These are phyloP conservation scores for Pichia inconspicua DNA, from an alignment of 1,139 yeast genomes.

Conservation along the genomic window DNA sequence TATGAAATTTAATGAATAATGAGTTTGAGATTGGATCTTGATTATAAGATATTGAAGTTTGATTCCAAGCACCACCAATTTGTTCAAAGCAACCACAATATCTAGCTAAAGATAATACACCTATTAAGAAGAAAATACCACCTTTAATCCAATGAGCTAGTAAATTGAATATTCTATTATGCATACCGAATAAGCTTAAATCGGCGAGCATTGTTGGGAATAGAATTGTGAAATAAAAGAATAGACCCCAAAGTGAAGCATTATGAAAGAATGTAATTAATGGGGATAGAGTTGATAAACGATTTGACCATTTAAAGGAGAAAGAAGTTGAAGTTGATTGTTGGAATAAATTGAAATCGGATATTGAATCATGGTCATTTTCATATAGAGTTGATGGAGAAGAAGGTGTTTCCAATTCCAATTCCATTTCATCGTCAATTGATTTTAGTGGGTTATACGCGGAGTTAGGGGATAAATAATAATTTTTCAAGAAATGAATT, in stretches of 20 bases:
- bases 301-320: slow-evolving; percentile 24
- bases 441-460: neutral
- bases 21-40: slow-evolving; percentile 6
- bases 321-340: slow-evolving; percentile 14
- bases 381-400: slow-evolving; percentile 32
- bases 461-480: neutral
- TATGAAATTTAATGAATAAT: slow-evolving; percentile 2
- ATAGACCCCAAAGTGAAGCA: slow-evolving; percentile 56
- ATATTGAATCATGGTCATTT: slow-evolving; percentile 14
- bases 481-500: slow-evolving; percentile 14
- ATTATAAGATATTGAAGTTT: slow-evolving; percentile 33
- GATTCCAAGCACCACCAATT: slow-evolving; percentile 92
- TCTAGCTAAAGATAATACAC: slow-evolving; percentile 70
- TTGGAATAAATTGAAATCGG: slow-evolving; percentile 1
- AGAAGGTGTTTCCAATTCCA: slow-evolving; percentile 26
- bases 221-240: slow-evolving; percentile 53
- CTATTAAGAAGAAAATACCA: slow-evolving; percentile 73
- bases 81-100: slow-evolving; percentile 74
- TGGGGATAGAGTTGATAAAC: slow-evolving; percentile 34
- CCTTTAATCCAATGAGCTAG: slow-evolving; percentile 96
- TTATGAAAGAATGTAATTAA: slow-evolving; percentile 37
- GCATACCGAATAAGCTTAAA: slow-evolving; percentile 63
- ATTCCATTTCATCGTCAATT: neutral
- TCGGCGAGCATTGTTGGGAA: slow-evolving; percentile 72
- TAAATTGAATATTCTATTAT: slow-evolving; percentile 59